Evolutionary conservation across 106 monocot genomes (phyloP).

Genomic region (Dioscorea alata): DNA sequence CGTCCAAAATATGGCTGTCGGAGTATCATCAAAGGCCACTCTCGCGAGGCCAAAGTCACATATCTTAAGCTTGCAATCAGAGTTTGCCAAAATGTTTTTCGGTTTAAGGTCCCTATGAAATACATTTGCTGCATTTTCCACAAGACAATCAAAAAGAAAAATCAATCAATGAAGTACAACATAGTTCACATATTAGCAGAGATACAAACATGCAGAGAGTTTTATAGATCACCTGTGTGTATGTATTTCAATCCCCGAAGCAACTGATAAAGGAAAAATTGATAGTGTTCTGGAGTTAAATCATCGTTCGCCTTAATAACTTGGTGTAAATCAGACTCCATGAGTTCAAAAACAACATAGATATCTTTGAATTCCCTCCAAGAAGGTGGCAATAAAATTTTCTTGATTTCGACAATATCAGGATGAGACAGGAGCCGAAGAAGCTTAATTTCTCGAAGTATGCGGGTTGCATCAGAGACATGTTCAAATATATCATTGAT

Average conservation of each 20-base stretch:
- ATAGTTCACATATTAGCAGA: too few species aligned
- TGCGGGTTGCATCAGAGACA: slow-evolving; percentile 75
- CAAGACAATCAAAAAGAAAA: too few species aligned
- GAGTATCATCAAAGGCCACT: slow-evolving; percentile 81
- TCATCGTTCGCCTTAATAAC: slow-evolving; percentile 88
- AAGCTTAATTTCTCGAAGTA: slow-evolving; percentile 80
- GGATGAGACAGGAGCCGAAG: slow-evolving; percentile 73
- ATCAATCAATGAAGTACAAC: too few species aligned
- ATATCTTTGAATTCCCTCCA: slow-evolving; percentile 80
- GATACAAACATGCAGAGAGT: too few species aligned
- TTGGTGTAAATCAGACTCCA: slow-evolving; percentile 82
- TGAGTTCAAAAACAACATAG: slow-evolving; percentile 83
- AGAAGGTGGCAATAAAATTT: slow-evolving; percentile 65
- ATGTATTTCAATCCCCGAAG: slow-evolving; percentile 81
- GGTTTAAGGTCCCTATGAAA: slow-evolving; percentile 93
- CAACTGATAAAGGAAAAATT: slow-evolving; percentile 78
- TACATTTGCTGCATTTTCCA: slow-evolving; percentile 53
- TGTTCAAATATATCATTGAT: slow-evolving; percentile 82
- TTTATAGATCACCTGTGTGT: slow-evolving; percentile 47
- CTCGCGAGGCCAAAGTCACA: slow-evolving; percentile 92
- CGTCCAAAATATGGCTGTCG: slow-evolving; percentile 92
- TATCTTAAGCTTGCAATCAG: slow-evolving; percentile 89
- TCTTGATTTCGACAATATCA: slow-evolving; percentile 82
- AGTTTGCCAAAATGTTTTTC: slow-evolving; percentile 86
- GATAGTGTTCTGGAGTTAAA: slow-evolving; percentile 72